Conservation (phyloP, 106 monocot species). For the Platanthera guangdongensis region DNA sequence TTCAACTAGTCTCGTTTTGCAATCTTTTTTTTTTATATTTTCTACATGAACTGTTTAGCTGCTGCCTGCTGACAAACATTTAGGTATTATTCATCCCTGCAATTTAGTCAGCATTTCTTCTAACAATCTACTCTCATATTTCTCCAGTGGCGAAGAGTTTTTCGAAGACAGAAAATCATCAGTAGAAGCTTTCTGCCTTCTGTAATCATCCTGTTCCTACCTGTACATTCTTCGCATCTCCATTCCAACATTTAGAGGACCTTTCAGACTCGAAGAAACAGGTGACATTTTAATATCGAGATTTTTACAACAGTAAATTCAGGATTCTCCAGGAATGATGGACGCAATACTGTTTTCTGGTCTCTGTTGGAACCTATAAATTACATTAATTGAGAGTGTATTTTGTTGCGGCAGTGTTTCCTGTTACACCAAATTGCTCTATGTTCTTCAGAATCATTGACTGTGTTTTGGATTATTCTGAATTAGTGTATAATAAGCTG, state of each 20-base stretch:
- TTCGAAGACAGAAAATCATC: neutral
- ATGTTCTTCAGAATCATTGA: too few relatives aligned
- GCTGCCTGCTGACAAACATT: neutral
- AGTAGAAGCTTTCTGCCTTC: neutral
- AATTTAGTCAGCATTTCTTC: neutral
- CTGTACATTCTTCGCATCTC: neutral
- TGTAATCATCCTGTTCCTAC: neutral
- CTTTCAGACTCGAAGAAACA: neutral
- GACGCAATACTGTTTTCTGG: too few relatives aligned
- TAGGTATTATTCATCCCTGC: neutral
- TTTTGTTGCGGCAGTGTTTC: too few relatives aligned
- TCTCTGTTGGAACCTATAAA: too few relatives aligned
- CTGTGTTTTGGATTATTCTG: too few relatives aligned
- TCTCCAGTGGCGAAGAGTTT: constrained; percentile 15
- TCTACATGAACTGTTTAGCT: neutral
- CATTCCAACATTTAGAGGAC: neutral
- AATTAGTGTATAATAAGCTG: too few relatives aligned
- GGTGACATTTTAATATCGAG: neutral
- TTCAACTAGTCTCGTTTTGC: neutral
- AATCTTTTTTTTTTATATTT: neutral
- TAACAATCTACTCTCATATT: neutral
- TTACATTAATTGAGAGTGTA: too few relatives aligned
- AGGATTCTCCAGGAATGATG: too few relatives aligned
- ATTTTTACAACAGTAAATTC: too few relatives aligned
- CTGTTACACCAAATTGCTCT: too few relatives aligned